A percentile compares a stretch with the other conserved stretches of the same genome.
phyloP scores from a whole-genome alignment of 2,329 filamentous ascomycete genomes.

The Fusarium poae region DNA sequence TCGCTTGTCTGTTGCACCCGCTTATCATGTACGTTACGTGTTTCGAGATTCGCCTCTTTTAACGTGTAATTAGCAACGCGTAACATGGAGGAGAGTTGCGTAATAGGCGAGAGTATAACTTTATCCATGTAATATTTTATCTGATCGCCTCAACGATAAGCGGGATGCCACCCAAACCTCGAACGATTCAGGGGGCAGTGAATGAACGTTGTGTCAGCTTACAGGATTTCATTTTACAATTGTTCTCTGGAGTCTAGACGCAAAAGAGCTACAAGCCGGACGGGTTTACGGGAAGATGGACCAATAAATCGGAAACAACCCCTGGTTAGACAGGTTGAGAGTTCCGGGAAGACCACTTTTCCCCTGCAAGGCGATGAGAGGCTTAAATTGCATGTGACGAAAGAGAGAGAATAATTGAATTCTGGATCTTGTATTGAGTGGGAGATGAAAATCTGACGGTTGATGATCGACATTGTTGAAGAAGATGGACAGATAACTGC shows the following conservation, averaged over 20 bases:
- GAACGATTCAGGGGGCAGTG: conserved; percentile 12
- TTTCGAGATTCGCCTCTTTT: neutral
- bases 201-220: conserved; percentile 8
- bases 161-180: conserved; percentile 16
- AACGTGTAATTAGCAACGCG: conserved; percentile 15
- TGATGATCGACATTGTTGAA: conserved; percentile 1
- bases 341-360: conserved; percentile 3
- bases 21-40: too few relatives aligned
- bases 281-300: conserved; percentile 3
- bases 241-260: neutral
- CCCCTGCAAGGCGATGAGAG: conserved; percentile 23
- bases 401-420: conserved; percentile 10
- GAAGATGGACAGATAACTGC: neutral
- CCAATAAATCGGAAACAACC: conserved; percentile 33
- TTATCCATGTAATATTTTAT: conserved; percentile 8
- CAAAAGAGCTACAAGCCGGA: neutral
- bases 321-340: conserved; percentile 3
- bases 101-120: conserved; percentile 19
- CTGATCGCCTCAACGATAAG: conserved; percentile 33
- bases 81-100: conserved; percentile 11
- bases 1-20: too few relatives aligned
- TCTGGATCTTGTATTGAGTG: conserved; percentile 13
- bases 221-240: neutral
- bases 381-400: conserved; percentile 26
- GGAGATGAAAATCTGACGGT: neutral